Evolutionary conservation across 345 rosid genomes (phyloP).

Genomic region (Aegle marmelos): DNA sequence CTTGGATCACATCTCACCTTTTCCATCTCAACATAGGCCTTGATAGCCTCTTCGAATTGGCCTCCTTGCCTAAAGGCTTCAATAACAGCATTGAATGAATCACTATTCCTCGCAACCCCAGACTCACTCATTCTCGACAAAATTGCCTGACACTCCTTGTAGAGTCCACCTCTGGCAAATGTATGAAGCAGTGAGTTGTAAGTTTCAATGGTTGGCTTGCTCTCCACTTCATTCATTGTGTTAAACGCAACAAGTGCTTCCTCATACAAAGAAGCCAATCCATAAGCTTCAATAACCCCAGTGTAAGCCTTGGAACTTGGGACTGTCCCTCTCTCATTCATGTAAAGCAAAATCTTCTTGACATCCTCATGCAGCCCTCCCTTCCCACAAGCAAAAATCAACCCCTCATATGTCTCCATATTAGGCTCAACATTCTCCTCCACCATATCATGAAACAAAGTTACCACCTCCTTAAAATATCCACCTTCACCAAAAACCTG

Average conservation of each 20-base stretch:
- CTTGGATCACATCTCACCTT: conserved; percentile 75
- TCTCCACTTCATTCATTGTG: conserved; percentile 83
- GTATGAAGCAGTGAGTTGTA: conserved; percentile 71
- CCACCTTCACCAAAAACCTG: conserved; percentile 95
- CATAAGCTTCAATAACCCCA: conserved; percentile 86
- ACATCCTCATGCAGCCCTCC: conserved; percentile 91
- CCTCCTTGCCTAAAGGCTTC: conserved; percentile 94
- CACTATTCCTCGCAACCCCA: conserved; percentile 59
- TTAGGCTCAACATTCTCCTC: conserved; percentile 91
- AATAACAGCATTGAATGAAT: conserved; percentile 83
- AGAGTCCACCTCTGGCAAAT: conserved; percentile 87
- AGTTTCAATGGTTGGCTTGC: conserved; percentile 75
- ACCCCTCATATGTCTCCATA: conserved; percentile 87
- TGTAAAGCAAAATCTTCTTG: conserved; percentile 64
- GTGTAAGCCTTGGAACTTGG: conserved; percentile 86
- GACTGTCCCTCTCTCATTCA: conserved; percentile 68
- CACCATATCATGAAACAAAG: conserved; percentile 91
- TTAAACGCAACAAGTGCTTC: conserved; percentile 86
- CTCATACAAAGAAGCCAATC: conserved; percentile 84
- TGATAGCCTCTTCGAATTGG: conserved; percentile 86
- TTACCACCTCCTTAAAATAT: conserved; percentile 92
- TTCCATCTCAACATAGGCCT: conserved; percentile 86
- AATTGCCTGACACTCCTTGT: conserved; percentile 69
- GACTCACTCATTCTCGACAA: conserved; percentile 59
- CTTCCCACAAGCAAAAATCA: conserved; percentile 84